Conservation (phyloP, 257 asterid species). For the Przewalskia tangutica region DNA sequence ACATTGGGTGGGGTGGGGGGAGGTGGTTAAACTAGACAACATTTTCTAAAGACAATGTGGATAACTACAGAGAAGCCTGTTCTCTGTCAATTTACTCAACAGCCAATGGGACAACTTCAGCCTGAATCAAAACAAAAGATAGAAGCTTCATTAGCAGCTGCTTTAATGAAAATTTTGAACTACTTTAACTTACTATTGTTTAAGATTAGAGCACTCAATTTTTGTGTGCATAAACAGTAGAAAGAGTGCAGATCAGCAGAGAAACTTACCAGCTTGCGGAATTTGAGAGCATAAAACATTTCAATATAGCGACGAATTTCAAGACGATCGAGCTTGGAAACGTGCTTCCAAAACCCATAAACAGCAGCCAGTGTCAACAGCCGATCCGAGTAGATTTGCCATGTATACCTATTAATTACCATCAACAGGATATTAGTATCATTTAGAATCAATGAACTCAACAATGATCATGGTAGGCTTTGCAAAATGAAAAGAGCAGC, state of each 20-base stretch:
- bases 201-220: not conserved
- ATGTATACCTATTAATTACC: slow-evolving; percentile 51
- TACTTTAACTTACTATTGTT: not conserved
- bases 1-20: no score
- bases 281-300: slow-evolving; percentile 83
- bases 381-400: slow-evolving; percentile 88
- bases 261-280: slow-evolving; percentile 64
- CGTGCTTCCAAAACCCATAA: slow-evolving; percentile 87
- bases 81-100: slow-evolving; percentile 32
- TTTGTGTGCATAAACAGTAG: not conserved
- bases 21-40: not conserved
- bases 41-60: not conserved
- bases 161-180: not conserved
- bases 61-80: not conserved
- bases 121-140: slow-evolving; percentile 30
- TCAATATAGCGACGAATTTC: slow-evolving; percentile 85
- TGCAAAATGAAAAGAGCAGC: not conserved
- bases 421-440: not conserved
- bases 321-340: slow-evolving; percentile 75
- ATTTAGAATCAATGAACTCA: not conserved
- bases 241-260: not conserved
- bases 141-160: not conserved
- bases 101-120: slow-evolving; percentile 78
- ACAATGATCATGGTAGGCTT: not conserved
- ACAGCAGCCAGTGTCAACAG: slow-evolving; percentile 81